Evolutionary conservation across 306 rosid species (phyloP).

Genomic region (Echinosophora koreensis): DNA sequence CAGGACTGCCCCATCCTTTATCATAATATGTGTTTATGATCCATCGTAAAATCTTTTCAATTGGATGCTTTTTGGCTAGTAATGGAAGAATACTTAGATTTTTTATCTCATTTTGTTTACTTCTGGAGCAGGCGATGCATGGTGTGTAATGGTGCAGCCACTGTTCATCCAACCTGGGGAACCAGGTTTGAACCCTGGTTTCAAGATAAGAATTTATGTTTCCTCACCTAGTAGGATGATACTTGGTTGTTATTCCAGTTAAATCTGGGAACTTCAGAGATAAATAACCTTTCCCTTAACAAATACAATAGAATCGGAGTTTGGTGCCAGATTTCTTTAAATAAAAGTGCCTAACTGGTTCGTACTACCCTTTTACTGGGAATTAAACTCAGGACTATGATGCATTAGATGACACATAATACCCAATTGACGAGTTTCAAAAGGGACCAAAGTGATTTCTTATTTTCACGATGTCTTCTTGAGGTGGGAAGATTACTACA

Average conservation of each 20-base stretch:
- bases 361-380: neutral
- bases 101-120: no score
- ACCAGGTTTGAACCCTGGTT: no score
- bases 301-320: neutral
- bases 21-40: neutral
- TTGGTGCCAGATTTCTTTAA: neutral
- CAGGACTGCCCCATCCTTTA: neutral
- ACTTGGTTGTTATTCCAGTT: neutral
- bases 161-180: no score
- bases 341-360: neutral
- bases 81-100: no score
- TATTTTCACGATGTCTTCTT: neutral
- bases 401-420: neutral
- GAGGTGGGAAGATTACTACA: neutral
- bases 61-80: no score
- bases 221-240: neutral
- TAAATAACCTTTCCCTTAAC: neutral
- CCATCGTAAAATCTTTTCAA: no score
- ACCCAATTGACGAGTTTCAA: conserved; percentile 6
- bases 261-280: neutral
- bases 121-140: no score
- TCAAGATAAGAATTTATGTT: no score
- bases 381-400: neutral
- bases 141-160: no score
- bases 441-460: conserved; percentile 14